Percentiles rank a stretch among this genome's conserved stretches.
These are phyloP conservation scores for Penicillium sp. DNA, from an alignment of 2,329 filamentous ascomycete species.

Conservation along the genomic window DNA sequence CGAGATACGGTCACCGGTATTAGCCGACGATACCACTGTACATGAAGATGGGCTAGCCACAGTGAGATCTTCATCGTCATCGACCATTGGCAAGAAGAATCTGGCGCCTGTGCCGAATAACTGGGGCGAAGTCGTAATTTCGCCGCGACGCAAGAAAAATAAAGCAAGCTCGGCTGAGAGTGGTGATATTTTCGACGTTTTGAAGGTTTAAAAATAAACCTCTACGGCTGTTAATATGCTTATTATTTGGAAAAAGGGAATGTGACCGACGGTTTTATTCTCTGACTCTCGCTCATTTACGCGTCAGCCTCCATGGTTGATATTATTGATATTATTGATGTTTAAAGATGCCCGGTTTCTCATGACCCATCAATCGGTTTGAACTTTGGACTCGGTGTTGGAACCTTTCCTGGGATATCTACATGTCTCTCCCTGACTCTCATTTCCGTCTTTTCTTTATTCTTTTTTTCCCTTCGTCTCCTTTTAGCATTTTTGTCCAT, in stretches of 20 bases:
- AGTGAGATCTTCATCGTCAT: not conserved
- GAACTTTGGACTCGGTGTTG: not conserved
- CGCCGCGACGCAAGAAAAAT: constrained; percentile 31
- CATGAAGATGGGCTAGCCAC: constrained; percentile 13
- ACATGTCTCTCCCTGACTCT: not conserved
- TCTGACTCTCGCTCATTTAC: not conserved
- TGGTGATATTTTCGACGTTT: constrained; percentile 38
- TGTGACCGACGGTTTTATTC: not conserved
- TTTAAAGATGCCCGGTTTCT: not conserved
- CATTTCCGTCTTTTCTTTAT: constrained; percentile 13
- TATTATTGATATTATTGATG: not conserved
- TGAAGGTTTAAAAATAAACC: constrained; percentile 26
- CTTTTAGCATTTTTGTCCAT: not conserved
- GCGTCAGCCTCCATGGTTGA: not conserved
- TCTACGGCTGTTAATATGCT: not conserved
- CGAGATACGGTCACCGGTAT: constrained; percentile 16
- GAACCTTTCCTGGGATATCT: not conserved
- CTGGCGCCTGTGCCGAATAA: constrained; percentile 34
- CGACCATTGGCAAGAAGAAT: constrained; percentile 1
- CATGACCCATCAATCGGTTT: not conserved
- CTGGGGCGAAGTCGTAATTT: constrained; percentile 44
- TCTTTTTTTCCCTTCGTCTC: not conserved
- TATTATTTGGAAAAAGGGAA: not conserved
- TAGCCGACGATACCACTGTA: constrained; percentile 3
- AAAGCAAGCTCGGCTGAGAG: constrained; percentile 20